Base-by-base conservation (phyloP, 306 rosid species). In the Ceratonia siliqua region DNA sequence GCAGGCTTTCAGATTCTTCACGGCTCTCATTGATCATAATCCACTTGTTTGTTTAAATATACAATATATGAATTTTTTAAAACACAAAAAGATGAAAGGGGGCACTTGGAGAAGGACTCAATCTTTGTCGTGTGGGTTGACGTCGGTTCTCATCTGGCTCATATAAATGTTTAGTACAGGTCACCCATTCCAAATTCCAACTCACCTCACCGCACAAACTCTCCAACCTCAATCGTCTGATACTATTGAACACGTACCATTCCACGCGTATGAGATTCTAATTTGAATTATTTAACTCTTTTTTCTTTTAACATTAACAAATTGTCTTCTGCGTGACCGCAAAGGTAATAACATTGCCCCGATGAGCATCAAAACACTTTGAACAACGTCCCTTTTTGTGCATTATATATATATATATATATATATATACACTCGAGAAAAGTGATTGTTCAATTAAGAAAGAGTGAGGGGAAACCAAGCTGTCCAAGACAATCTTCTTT, bases 1-100 rank as follows among this genome's bases (percentile, higher is more conserved):
- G 33, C 70, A 63, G 24, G 15, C 52, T 63, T 63, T 63, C 70
- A 6, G 70, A 63, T 63, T 63, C 70, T 28, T 39, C 46, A 63
- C 70, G 70, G 33, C 70, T 63, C 70, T 63, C 21, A 2, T 8
- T 5, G 12, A 63, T 39, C 52, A 22, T 63, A 63, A 21, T 41
- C 70, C 70, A 63, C 70, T 63, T 39, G 70, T 63, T 39, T 4
- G 12, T 36, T 62, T 21, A 11, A 36, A 18, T 9, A 20, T 4
- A 62, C 14, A 17, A 33, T 33, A 8, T 30, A 58, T 2, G 17
- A 30, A 15, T 30, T 30, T 30, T 62, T 46, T 17, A 41, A 61
- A 17, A 33, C 15, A 33, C 67, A 61, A 5, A 61, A 35, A 62
- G 68, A 18, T 18, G 68, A 35, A 35, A 17, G 30, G 28, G 48